Evolutionary conservation across 352 stramenopile genomes (phyloP), one percentile per base, ranked within the genome.

Genomic region (Phytophthora tentaculata): DNA sequence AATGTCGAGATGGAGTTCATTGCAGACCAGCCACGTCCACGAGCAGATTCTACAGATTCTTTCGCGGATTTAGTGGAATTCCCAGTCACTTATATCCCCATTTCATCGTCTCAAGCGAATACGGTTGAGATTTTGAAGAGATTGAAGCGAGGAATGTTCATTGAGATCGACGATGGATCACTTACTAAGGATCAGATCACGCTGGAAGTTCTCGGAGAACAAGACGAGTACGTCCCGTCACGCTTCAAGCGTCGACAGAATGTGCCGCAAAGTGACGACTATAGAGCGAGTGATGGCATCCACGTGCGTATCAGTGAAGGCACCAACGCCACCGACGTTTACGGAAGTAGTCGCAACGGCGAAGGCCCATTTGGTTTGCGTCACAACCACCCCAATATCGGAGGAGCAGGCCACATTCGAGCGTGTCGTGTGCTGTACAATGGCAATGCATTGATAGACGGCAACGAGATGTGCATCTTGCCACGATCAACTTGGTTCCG

Each of bases 151-250:
- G 85, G 85, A 5, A 87, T 84, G 73, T 59, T 80, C 14, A 77
- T 94, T 32, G 81, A 94, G 23, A 83, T 94, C 37, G 85, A 94
- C 63, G 85, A 94, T 60, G 81, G 81, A 0, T 94, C 83, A 23
- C 76, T 94, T 20, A 94, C 85, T 5, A 90, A 88, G 47, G 85
- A 94, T 58, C 85, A 89, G 54, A 88, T 94, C 59, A 89, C 78
- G n/a, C 64, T 94, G 19, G 74, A 94, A 32, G 83, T 94, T 43
- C 77, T 94, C 3, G 85, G 85, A 26, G 76, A 64, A 3, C 85
- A 91, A 62, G 61, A 85, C 23, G 64, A 73, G 53, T 92, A 92
- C 50, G 37, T 90, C 9, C 78, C 79, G 13, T 66, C 74, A 22
- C 63, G 61, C 0, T 89, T 83, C 28, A 74, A 71, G 43, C 69